Conservation (phyloP, 139 green algal genomes). For the Deuterostichococcus epilithicus region DNA sequence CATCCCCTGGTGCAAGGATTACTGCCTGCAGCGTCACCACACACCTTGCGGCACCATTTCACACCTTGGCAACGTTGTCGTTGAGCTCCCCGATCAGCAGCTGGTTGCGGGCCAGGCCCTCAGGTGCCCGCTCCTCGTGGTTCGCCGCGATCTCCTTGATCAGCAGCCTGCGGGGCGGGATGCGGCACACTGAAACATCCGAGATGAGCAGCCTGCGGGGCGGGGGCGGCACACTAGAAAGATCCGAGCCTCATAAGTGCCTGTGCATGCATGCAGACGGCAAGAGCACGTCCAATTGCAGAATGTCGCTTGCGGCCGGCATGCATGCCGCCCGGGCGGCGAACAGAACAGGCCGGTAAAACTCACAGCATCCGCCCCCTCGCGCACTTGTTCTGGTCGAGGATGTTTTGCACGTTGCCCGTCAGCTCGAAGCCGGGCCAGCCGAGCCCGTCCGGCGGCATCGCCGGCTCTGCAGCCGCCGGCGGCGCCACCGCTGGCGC, state of each 20-base stretch:
- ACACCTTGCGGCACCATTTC: neutral
- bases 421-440: conserved; percentile 37
- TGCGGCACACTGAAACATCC: neutral
- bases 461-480: too few relatives aligned
- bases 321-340: too few relatives aligned
- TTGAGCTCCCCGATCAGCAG: conserved; percentile 54
- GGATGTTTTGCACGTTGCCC: conserved; percentile 34
- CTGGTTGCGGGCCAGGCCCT: conserved; percentile 51
- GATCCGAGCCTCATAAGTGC: neutral
- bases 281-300: neutral
- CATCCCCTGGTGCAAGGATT: neutral
- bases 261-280: neutral
- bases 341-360: neutral
- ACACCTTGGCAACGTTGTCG: conserved; percentile 44
- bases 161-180: conserved; percentile 28
- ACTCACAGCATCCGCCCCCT: neutral
- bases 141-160: conserved; percentile 60
- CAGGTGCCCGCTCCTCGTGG: conserved; percentile 40
- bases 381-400: conserved; percentile 52
- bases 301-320: too few relatives aligned
- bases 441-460: neutral
- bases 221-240: neutral
- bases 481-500: too few relatives aligned
- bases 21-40: neutral
- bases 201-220: neutral